Percentiles rank a stretch among this genome's conserved stretches.
Evolutionary conservation across 2,329 filamentous ascomycete genomes (phyloP).

Genomic region (Iodosphaeria phyllophila): DNA sequence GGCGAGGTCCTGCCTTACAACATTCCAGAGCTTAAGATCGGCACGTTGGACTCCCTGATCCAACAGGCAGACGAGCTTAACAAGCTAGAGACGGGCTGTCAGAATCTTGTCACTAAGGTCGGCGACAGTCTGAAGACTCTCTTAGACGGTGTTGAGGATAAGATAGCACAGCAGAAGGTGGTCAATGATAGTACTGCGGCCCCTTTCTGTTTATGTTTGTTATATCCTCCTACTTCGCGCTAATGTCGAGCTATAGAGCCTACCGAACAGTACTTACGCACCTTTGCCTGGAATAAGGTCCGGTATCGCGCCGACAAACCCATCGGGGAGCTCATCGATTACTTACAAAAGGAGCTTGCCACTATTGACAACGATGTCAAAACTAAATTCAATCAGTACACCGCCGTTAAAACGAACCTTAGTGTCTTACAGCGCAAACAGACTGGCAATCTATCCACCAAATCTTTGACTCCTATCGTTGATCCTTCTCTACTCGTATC

Average conservation of each 20-base stretch:
- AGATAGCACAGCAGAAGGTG: slow-evolving; percentile 71
- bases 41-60: slow-evolving; percentile 83
- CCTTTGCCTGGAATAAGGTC: slow-evolving; percentile 93
- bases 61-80: slow-evolving; percentile 89
- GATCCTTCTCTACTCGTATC: slow-evolving; percentile 63
- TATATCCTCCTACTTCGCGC: slow-evolving; percentile 10
- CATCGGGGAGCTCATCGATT: slow-evolving; percentile 69
- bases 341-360: slow-evolving; percentile 78
- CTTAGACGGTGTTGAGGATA: slow-evolving; percentile 68
- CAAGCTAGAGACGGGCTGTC: slow-evolving; percentile 68
- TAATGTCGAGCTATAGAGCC: slow-evolving; percentile 46
- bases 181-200: slow-evolving; percentile 77
- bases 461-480: slow-evolving; percentile 79
- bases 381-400: slow-evolving; percentile 87
- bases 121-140: slow-evolving; percentile 69
- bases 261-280: slow-evolving; percentile 80
- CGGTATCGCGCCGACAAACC: slow-evolving; percentile 90
- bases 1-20: slow-evolving; percentile 59
- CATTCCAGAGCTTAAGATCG: slow-evolving; percentile 94
- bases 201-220: no score
- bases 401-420: slow-evolving; percentile 70
- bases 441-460: slow-evolving; percentile 85
- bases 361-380: slow-evolving; percentile 95
- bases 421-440: slow-evolving; percentile 70
- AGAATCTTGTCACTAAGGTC: slow-evolving; percentile 73